Evolutionary conservation across 495 filamentous ascomycete species (phyloP), one percentile per base, ranked within the genome.

Genomic region (Penicillium robsamsonii): DNA sequence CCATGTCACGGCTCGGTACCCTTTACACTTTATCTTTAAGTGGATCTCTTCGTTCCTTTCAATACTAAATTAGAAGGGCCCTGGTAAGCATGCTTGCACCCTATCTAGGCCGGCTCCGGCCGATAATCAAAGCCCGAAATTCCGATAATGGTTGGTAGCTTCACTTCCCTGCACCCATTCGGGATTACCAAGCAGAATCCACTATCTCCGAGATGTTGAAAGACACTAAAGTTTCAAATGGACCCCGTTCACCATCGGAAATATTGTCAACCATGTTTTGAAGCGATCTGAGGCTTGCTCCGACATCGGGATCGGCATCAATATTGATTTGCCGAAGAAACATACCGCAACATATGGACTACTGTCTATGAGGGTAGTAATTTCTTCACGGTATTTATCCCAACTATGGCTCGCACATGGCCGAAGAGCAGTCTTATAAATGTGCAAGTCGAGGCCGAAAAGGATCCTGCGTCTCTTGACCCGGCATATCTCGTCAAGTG

Each of bases 401-500:
- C 25, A 31, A 17, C 17, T 5, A 52, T 52, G 50, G 17, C 12
- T 3, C 35, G 7, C 38, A 42, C 15, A 20, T 47, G 45, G 45
- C 25, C 24, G 38, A 52, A 30, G n/a, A 3, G n/a, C 37, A 40
- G 25, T 40, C n/a, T 52, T 33, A 5, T 30, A 27, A 22, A 51
- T 27, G 35, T 52, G 30, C 50, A 22, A 31, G 25, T 1, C 17
- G 15, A 47, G 15, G 1, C 37, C 8, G 50, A 52, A 37, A 52
- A 52, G 17, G 15, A 43, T 20, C n/a, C 37, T 7, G 4, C 15
- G 18, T 22, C 24, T 12, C 17, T 52, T 12, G 50, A 52, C 43
- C 38, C 50, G 13, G 55, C 22, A 40, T 55, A 45, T 35, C 44
- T 57, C 6, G 46, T 55, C 11, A 44, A 58, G 13, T 64, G 54